Evolutionary conservation across 352 stramenopile genomes (phyloP), one percentile per base, ranked within the genome.

Genomic region (Pythium folliculosum): DNA sequence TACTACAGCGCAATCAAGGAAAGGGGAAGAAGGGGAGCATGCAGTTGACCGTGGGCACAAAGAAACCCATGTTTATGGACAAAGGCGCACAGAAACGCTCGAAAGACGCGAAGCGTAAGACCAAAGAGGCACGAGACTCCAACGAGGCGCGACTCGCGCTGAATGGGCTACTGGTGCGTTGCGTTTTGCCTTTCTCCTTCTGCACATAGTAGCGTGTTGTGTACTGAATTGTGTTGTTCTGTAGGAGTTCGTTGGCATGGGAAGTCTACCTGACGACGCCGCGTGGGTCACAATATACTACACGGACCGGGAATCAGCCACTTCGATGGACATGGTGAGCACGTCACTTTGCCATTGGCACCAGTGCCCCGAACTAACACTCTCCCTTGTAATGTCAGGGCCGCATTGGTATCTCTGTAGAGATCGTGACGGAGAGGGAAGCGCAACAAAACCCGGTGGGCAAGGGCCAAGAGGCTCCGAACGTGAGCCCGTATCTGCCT

Each of bases 401-500:
- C 5, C 67, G 71, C 6, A 71, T 94, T 2, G 86, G 82, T 0
- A 66, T 94, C 43, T 89, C 81, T 0, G 54, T 94, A 0, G 77
- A 96, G 65, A 94, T 97, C 30, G 84, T 97, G 0, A 90, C 93
- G 0, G 83, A 95, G 52, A 86, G 94, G 22, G 81, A 96, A 56
- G 91, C 90, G 0, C 44, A 80, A 8, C 69, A 77, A 13, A 88
- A 90, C 62, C 79, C 79, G 0, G 90, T 93, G 4, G 94, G 93
- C 27, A 85, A 80, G 40, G 94, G 90, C 1, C 84, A 92, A 35
- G 82, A 81, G 9, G 72, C 93, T 0, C 94, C 94, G 13, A 98
- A 98, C 69, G 75, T 88, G 43, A 96, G 97, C 44, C 94, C 94
- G 21, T 97, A 97, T 70, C 61, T 97, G 19, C 91, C 93, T 19